These are phyloP conservation scores for Globisporangium apiculatum DNA, from an alignment of 352 stramenopile species.

Conservation along the genomic window DNA sequence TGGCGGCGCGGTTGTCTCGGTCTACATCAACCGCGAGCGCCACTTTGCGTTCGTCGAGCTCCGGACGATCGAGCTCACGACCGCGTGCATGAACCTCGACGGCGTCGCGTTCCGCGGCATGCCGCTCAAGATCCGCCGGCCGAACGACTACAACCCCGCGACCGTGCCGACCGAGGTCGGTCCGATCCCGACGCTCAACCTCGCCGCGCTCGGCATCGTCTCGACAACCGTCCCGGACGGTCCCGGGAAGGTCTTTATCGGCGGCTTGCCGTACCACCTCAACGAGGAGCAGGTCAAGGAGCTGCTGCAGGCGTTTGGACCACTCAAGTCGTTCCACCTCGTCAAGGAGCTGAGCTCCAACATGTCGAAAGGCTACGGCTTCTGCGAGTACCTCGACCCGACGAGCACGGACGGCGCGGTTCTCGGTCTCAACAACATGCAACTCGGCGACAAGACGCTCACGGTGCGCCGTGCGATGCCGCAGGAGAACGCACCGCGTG, in stretches of 20 bases:
- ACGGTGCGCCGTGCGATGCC: slow-evolving; percentile 86
- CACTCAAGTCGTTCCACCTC: slow-evolving; percentile 94
- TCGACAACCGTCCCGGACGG: slow-evolving; percentile 93
- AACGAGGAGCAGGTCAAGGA: slow-evolving; percentile 93
- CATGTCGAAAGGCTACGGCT: slow-evolving; percentile 96
- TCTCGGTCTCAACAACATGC: slow-evolving; percentile 95
- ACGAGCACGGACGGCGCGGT: slow-evolving; percentile 89
- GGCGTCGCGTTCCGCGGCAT: slow-evolving; percentile 92
- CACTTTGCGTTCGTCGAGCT: slow-evolving; percentile 98
- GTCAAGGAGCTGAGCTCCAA: slow-evolving; percentile 91
- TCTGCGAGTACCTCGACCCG: slow-evolving; percentile 95
- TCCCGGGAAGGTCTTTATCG: slow-evolving; percentile 98
- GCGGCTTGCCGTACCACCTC: slow-evolving; percentile 95
- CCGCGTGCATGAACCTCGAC: slow-evolving; percentile 94
- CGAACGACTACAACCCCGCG: slow-evolving; percentile 96
- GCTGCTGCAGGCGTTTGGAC: slow-evolving; percentile 93
- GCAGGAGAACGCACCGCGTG: slow-evolving; percentile 47
- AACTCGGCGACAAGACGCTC: slow-evolving; percentile 87
- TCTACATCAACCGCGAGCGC: slow-evolving; percentile 96
- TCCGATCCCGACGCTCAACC: slow-evolving; percentile 84
- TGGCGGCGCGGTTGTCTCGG: slow-evolving; percentile 69
- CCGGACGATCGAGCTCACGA: slow-evolving; percentile 94
- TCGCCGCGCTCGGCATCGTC: slow-evolving; percentile 91
- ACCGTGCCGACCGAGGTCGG: slow-evolving; percentile 82
- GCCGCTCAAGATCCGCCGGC: slow-evolving; percentile 94